phyloP scores from a whole-genome alignment of 2,329 filamentous ascomycete genomes.

The Cryphonectria radicalis region DNA sequence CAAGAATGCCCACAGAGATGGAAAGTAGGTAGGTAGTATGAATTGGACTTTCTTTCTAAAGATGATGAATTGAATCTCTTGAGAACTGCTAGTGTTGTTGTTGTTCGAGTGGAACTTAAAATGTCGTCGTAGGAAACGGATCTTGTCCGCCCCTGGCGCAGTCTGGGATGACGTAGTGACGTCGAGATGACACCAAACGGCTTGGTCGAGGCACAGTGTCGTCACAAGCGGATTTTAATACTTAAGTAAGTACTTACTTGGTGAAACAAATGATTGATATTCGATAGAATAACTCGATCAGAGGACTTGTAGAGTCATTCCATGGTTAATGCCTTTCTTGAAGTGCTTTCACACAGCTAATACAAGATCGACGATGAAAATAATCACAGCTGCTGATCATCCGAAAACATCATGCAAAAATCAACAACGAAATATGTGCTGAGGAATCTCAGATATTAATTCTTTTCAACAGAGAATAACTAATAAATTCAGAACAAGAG shows the following conservation, averaged over 20 bases:
- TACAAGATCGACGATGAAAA: not conserved
- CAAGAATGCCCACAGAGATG: not conserved
- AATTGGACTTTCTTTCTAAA: not conserved
- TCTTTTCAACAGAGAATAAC: not conserved
- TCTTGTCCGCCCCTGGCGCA: not conserved
- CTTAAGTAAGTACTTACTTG: not conserved
- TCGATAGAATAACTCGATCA: not conserved
- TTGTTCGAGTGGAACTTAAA: not conserved
- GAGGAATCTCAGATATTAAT: not conserved
- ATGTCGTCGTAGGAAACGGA: not conserved
- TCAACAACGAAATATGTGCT: not conserved
- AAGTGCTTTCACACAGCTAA: not conserved
- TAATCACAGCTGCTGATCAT: not conserved
- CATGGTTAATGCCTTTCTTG: not conserved
- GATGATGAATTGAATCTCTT: not conserved
- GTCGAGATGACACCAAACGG: conserved; percentile 4
- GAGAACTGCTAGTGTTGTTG: not conserved
- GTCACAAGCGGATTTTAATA: not conserved
- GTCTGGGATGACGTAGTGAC: conserved; percentile 9
- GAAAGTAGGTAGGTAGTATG: not conserved
- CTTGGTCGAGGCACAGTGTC: not conserved
- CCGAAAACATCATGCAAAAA: not conserved
- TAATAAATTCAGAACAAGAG: too few species aligned
- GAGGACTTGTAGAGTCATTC: not conserved
- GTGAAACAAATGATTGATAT: not conserved